A percentile compares a stretch with the other conserved stretches of the same genome.
These are phyloP conservation scores for Fusarium sp. DNA, from an alignment of 2,329 filamentous ascomycete genomes.

Conservation along the genomic window DNA sequence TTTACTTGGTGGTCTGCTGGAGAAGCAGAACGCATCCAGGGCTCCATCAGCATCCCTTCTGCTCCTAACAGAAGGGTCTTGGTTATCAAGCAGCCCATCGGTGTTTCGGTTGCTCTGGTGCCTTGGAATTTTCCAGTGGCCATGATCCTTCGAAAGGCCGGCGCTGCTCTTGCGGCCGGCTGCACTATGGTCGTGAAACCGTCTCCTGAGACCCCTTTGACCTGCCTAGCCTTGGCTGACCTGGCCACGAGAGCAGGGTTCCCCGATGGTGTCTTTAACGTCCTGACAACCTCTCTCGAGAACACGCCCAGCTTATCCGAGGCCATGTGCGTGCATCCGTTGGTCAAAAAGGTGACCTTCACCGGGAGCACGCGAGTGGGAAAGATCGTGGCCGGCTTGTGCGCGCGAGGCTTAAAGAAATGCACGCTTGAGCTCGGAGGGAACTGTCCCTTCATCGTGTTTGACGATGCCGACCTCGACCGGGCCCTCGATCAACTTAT, in stretches of 20 bases:
- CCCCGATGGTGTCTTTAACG: slow-evolving; percentile 75
- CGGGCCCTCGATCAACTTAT: slow-evolving; percentile 72
- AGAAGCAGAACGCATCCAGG: slow-evolving; percentile 57
- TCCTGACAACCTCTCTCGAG: slow-evolving; percentile 57
- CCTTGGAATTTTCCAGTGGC: slow-evolving; percentile 71
- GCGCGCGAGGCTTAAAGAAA: slow-evolving; percentile 74
- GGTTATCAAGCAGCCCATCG: slow-evolving; percentile 69
- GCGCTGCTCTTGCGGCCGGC: slow-evolving; percentile 73
- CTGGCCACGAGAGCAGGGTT: slow-evolving; percentile 79
- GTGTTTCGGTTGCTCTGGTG: slow-evolving; percentile 49
- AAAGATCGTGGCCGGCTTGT: slow-evolving; percentile 69
- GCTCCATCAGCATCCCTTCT: slow-evolving; percentile 69
- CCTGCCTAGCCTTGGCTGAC: slow-evolving; percentile 75
- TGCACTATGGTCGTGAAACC: slow-evolving; percentile 83
- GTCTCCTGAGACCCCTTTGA: slow-evolving; percentile 79
- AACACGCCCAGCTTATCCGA: slow-evolving; percentile 59
- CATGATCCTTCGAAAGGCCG: slow-evolving; percentile 61
- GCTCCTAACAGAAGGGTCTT: slow-evolving; percentile 74
- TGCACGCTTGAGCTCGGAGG: slow-evolving; percentile 77
- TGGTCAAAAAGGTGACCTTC: slow-evolving; percentile 76
- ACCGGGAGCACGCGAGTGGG: slow-evolving; percentile 77
- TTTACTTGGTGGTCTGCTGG: slow-evolving; percentile 69
- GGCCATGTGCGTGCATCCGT: slow-evolving; percentile 57
- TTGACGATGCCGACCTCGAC: slow-evolving; percentile 75
- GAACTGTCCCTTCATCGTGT: slow-evolving; percentile 74